phyloP scores from a whole-genome alignment of 2,329 filamentous ascomycete species.

The Exophiala aquamarina region DNA sequence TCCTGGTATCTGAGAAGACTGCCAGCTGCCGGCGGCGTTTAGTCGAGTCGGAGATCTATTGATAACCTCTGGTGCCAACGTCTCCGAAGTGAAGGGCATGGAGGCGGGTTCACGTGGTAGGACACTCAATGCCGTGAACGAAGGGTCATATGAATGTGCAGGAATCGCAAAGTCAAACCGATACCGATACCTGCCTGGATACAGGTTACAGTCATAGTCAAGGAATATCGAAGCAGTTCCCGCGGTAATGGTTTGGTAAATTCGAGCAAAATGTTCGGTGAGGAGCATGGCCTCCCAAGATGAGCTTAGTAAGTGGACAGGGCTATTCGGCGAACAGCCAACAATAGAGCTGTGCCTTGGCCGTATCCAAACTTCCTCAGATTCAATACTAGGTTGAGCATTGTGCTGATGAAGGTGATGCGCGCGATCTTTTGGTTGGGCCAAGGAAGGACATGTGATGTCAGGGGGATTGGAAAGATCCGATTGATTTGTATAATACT shows the following conservation, averaged over 20 bases:
- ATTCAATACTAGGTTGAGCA: too few species aligned
- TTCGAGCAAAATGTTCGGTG: conserved; percentile 21
- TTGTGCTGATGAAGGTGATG: too few species aligned
- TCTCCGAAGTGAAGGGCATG: neutral
- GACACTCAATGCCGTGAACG: too few species aligned
- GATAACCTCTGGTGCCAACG: too few species aligned
- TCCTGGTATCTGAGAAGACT: neutral
- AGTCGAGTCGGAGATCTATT: too few species aligned
- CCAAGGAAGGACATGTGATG: too few species aligned
- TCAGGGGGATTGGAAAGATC: too few species aligned
- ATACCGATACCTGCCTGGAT: conserved; percentile 22
- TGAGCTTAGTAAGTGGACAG: conserved; percentile 29
- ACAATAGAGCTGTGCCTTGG: neutral
- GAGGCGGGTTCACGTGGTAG: too few species aligned
- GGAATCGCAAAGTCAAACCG: conserved; percentile 12
- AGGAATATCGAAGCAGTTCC: conserved; percentile 25
- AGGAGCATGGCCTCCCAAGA: conserved; percentile 17
- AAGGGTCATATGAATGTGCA: too few species aligned
- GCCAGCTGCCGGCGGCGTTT: too few species aligned
- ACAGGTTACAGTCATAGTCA: conserved; percentile 27
- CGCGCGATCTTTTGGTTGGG: too few species aligned
- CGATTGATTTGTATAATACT: too few species aligned
- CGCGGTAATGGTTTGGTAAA: conserved; percentile 27
- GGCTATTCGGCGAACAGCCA: conserved; percentile 23
- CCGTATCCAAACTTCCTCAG: conserved; percentile 9